Evolutionary conservation across 139 green algal genomes (phyloP).

Genomic region (Coelastrella sp.): DNA sequence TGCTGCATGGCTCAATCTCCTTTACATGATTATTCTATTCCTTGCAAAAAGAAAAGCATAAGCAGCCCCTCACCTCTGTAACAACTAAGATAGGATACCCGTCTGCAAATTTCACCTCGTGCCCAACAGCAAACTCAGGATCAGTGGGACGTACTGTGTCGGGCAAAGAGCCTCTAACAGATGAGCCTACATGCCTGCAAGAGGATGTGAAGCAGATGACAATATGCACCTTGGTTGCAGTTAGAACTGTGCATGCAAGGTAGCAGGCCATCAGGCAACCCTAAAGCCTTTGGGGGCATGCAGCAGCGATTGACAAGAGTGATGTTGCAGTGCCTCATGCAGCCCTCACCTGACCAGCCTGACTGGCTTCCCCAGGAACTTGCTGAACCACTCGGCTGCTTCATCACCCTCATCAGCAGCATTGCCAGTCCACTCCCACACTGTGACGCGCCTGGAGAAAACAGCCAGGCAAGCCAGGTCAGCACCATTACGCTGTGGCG

Average conservation of each 20-base stretch:
- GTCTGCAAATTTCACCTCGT: constrained; percentile 71
- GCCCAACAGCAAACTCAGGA: constrained; percentile 52
- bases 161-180: neutral
- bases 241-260: too few species aligned
- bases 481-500: too few species aligned
- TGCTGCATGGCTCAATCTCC: too few species aligned
- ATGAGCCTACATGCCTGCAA: neutral
- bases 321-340: too few species aligned
- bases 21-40: too few species aligned
- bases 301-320: too few species aligned
- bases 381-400: constrained; percentile 72
- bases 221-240: too few species aligned
- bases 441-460: constrained; percentile 56
- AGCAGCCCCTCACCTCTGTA: constrained; percentile 52
- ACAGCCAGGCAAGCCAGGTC: too few species aligned
- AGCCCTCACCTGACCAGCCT: constrained; percentile 67
- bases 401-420: constrained; percentile 71
- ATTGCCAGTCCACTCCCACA: constrained; percentile 81
- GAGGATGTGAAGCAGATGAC: too few species aligned
- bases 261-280: too few species aligned
- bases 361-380: constrained; percentile 64
- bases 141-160: constrained; percentile 46
- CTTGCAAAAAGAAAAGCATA: too few species aligned
- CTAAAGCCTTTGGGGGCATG: too few species aligned
- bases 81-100: constrained; percentile 74